phyloP scores from a whole-genome alignment of 331 rosid species.

The Arachis monticola region DNA sequence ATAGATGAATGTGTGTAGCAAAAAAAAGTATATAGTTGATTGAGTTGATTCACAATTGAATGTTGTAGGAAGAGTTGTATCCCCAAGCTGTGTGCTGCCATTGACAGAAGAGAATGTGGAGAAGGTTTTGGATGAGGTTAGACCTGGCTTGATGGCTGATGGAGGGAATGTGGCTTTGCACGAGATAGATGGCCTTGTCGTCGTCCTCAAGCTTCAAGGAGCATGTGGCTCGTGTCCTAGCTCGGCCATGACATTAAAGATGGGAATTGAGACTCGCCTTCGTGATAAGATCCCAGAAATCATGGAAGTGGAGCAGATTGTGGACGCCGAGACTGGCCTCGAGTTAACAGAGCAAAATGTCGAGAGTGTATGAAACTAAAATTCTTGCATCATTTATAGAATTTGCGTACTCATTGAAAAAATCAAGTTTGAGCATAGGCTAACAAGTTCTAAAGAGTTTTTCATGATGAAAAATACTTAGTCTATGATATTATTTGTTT shows the following conservation, averaged over 20 bases:
- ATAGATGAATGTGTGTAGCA: too few species aligned
- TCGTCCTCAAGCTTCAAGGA: constrained; percentile 90
- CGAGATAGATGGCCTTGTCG: constrained; percentile 96
- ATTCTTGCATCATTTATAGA: constrained; percentile 17
- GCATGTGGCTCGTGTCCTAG: constrained; percentile 99
- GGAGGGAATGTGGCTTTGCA: constrained; percentile 97
- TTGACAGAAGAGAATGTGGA: constrained; percentile 95
- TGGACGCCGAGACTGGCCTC: constrained; percentile 86
- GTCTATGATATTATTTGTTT: neutral
- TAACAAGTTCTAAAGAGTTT: neutral
- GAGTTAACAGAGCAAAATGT: constrained; percentile 82
- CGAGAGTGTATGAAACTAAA: constrained; percentile 60
- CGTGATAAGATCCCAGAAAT: constrained; percentile 92
- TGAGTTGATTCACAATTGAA: constrained; percentile 28
- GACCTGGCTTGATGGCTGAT: constrained; percentile 93
- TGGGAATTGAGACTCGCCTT: constrained; percentile 92
- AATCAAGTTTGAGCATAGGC: constrained; percentile 5
- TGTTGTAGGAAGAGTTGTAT: constrained; percentile 64
- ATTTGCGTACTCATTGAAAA: constrained; percentile 26
- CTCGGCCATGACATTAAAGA: constrained; percentile 91
- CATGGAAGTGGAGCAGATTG: constrained; percentile 83
- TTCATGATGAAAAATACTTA: constrained; percentile 1
- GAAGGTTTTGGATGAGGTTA: constrained; percentile 92
- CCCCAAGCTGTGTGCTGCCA: constrained; percentile 83
- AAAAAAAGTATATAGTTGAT: constrained; percentile 5